Evolutionary conservation across 805 yeast species (phyloP), one percentile per base, ranked within the genome.

Genomic region (Nadsonia fulvescens): DNA sequence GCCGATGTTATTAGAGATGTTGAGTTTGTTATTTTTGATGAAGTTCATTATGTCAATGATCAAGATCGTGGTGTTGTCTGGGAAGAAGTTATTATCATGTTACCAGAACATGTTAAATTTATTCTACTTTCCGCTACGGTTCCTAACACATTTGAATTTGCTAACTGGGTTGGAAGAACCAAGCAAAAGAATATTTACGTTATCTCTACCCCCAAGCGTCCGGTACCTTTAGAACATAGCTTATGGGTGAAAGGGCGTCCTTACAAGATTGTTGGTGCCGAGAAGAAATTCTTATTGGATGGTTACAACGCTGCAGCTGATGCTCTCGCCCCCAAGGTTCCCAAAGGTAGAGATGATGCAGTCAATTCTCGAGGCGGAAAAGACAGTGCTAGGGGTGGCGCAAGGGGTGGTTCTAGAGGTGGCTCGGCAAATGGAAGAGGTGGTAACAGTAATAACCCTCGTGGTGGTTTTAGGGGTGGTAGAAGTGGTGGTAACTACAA

Each of bases 61-160:
- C 73, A 79, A 31, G 93, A 81, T 42, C 70, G 98, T 49, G 98
- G 98, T 43, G 98, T 89, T 8, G 98, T 89, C 3, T 89, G 98
- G 98, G 98, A 89, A 54, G 98, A 89, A 52, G 95, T 89, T 12
- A 89, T 89, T 34, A 89, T 89, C 39, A 81, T 89, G 93, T 57
- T 89, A 17, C 98, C 98, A 1, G 94, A 83, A 36, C 95, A 89
- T 45, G 89, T 89, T 32, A 86, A 86, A 43, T 76, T 78, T 40
- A 81, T 89, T 35, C 56, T 89, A 20, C 58, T 89, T 20, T 79
- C 94, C 8, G 99, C 99, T 4, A 89, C 99, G 0, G 96, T 89
- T 5, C 98, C 99, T n/a, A 89, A 89, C 46, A 86, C 98, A 0
- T 76, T 66, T 46, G 99, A 89, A 45, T 89, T 89, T 60, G 99